phyloP scores from a whole-genome alignment of 306 rosid genomes.

The Argentina anserina region DNA sequence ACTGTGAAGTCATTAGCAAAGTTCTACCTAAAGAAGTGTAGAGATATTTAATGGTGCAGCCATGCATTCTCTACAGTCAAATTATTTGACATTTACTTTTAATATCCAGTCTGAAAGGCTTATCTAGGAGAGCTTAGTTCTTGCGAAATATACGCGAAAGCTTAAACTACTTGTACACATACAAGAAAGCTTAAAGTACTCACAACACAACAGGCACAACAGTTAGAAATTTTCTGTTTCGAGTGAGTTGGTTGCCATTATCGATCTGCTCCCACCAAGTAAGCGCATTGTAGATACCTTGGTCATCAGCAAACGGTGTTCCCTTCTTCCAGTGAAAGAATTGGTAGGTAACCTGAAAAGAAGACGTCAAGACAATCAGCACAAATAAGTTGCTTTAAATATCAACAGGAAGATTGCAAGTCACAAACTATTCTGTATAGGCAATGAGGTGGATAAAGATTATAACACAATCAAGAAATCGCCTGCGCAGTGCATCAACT shows the following conservation, averaged over 20 bases:
- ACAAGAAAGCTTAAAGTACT: slow-evolving; percentile 10
- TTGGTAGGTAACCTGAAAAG: slow-evolving; percentile 37
- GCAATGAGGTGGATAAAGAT: neutral
- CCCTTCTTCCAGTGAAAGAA: slow-evolving; percentile 49
- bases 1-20: neutral
- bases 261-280: slow-evolving; percentile 53
- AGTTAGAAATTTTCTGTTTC: slow-evolving; percentile 42
- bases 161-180: neutral
- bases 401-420: neutral
- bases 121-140: neutral
- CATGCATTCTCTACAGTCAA: neutral
- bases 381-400: neutral
- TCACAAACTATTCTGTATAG: neutral
- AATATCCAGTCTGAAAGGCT: neutral
- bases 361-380: neutral
- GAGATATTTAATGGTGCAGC: neutral
- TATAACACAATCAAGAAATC: neutral
- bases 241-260: slow-evolving; percentile 45
- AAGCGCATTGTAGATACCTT: slow-evolving; percentile 42
- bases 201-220: slow-evolving; percentile 40
- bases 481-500: neutral
- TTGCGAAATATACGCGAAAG: neutral
- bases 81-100: neutral
- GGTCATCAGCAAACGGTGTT: slow-evolving; percentile 49
- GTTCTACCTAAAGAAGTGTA: neutral